These are phyloP conservation scores for Laburnicola sp. DNA, from an alignment of 2,329 filamentous ascomycete genomes.

Conservation along the genomic window DNA sequence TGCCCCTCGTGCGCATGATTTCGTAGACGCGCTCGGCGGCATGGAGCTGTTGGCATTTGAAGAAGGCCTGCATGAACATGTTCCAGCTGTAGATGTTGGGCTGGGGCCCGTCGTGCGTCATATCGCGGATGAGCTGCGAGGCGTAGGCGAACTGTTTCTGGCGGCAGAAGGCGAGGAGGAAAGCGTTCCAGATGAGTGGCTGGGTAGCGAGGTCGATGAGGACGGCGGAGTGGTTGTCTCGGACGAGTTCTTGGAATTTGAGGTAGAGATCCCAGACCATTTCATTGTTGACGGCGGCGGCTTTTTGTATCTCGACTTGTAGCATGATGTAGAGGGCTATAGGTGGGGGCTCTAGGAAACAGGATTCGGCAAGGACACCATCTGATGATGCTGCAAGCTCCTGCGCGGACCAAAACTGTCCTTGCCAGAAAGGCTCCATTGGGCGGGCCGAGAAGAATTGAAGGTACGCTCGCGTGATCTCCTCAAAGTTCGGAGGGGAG, in stretches of 20 bases:
- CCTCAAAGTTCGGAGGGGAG: background rate
- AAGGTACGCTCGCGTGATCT: constrained; percentile 37
- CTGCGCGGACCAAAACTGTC: background rate
- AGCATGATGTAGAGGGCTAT: constrained; percentile 36
- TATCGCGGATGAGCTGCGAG: constrained; percentile 61
- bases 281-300: constrained; percentile 37
- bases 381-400: background rate
- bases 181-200: constrained; percentile 60
- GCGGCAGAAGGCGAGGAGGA: constrained; percentile 58
- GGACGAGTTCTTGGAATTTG: constrained; percentile 53
- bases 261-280: constrained; percentile 50
- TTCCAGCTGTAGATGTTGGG: constrained; percentile 76
- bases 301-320: constrained; percentile 27
- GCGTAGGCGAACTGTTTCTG: constrained; percentile 55
- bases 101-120: constrained; percentile 46
- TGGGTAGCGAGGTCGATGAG: constrained; percentile 51
- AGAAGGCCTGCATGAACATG: constrained; percentile 73
- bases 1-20: constrained; percentile 67
- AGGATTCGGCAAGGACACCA: background rate
- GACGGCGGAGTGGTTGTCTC: constrained; percentile 45
- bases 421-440: constrained; percentile 32
- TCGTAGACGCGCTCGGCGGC: constrained; percentile 68
- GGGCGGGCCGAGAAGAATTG: constrained; percentile 45
- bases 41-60: constrained; percentile 60
- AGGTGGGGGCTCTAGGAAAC: constrained; percentile 22